Evolutionary conservation across 148 eudicot species (phyloP), one percentile per base, ranked within the genome.

Genomic region (Nepenthes gracilis): DNA sequence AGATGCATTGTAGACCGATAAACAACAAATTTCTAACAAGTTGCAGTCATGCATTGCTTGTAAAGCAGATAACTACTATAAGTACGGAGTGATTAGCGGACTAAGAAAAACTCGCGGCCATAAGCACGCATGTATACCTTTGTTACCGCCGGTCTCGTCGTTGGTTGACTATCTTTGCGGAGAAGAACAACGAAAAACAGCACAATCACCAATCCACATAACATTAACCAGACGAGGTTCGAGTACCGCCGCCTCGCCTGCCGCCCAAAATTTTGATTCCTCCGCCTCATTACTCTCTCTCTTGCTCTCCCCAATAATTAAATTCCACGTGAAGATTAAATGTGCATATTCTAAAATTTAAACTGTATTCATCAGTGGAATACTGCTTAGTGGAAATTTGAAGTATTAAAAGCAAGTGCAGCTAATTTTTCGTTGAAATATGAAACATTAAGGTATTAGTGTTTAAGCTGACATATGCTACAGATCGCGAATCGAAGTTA

Each of bases 201-300:
- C 60, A 88, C 7, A 62, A 85, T 58, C 13, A 73, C 75, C 8
- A 88, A 63, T 58, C 89, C 93, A 60, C 72, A 77, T 35, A 88
- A 63, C 35, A 78, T 71, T 36, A 83, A 57, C 92, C 89, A 88
- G 12, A 83, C 71, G 47, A 79, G 70, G 67, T 85, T 85, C 35
- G 92, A 77, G 66, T 81, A 70, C 52, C 84, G 63, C 80, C 89
- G 81, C 60, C 79, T 73, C 48, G 77, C 77, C 34, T 84, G 89
- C 50, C 96, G 81, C 58, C 88, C 80, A 11, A 77, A 85, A 62
- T 79, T 82, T 36, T 78, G 54, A 36, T 84, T 70, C 63, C 88
- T 82, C 49, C 92, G 72, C 73, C 92, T 79, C 88, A 88, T 85
- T 47, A 54, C 15, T 33, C 13, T 33, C 57, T 33, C 57, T 54